Base-by-base conservation (phyloP, 768 basidiomycete genomes). In the Psilocybe sp. region DNA sequence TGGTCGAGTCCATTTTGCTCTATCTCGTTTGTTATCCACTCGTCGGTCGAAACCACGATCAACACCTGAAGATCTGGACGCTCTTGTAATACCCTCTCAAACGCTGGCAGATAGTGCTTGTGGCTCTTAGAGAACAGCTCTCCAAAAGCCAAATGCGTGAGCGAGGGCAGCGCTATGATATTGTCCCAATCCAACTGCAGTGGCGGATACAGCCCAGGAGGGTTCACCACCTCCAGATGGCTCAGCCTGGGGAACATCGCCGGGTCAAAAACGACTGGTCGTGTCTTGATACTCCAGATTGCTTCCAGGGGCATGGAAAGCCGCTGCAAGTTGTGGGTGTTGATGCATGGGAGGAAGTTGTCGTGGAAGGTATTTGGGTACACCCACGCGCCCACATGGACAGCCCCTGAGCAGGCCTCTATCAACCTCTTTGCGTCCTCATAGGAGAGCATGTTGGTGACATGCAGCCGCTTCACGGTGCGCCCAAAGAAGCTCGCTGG, bases 101-200 rank as follows among this genome's bases (percentile, higher is more conserved):
- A 52, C n/a, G 60, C 54, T 3, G 47, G 44, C 39, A 64, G 35
- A 37, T 64, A 41, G 20, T 60, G 46, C 0, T 31, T 23, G 37
- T 66, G 59, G 4, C 51, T 47, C 10, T 31, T 15, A 2, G 44
- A 47, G 33, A 49, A 53, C 8, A 70, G 51, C 28, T 63, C 57
- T 3, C 70, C 68, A 6, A 72, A 44, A 3, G 64, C 61, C 13
- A 69, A 52, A 54, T 72, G 68, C 4, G 67, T 68, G 19, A 71
- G 56, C 13, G 52, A 41, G 5, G 69, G 66, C 11, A 72, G 61
- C 2, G 43, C 14, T 16, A 54, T 44, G 0, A 69, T 54, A 6
- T 60, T 55, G 11, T 55, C 43, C 64, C 64, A 68, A 42, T 68
- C 65, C 32, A 67, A 49, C n/a, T 38, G 43, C 7, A 51, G 31